Evolutionary conservation across 2,329 filamentous ascomycete genomes (phyloP), one percentile per base, ranked within the genome.

Genomic region (Neospermospora avenae): DNA sequence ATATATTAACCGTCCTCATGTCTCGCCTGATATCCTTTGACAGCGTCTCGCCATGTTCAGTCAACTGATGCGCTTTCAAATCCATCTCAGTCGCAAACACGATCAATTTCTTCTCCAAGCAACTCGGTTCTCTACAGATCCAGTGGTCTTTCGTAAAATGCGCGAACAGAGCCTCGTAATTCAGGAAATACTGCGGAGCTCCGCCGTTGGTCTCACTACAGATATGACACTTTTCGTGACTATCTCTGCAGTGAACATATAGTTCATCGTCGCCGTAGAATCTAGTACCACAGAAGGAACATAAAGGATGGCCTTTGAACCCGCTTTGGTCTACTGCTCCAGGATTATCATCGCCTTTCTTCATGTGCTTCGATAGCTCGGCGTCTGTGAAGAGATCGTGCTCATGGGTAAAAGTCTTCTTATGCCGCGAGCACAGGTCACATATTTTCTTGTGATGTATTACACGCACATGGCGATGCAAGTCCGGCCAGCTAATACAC

Each of bases 341-440:
- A 3, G 93, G 93, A 65, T 88, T 88, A 73, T 98, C 91, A 70
- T 99, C 95, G 60, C 95, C 95, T 64, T 88, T 86, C 63, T 85
- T 89, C 82, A 98, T 96, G 74, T 99, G 95, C 69, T 85, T 89
- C 67, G 90, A 86, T 53, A 98, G 80, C 67, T 93, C 91, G 64
- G 87, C 84, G 63, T 86, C 83, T 0, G 90, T 88, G 74, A 97
- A 98, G 1, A 99, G 81, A 64, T 96, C 91, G 73, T 99, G 95
- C 75, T 99, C 95, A 76, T 99, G 95, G 1, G 95, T 97, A 69
- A 99, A 99, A 35, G 97, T 92, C 72, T 96, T 97, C 77, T 99
- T 99, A 78, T 97, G 93, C 62, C 92, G 81, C 6, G 93, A 90
- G 75, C 93, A 97, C 11, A 96, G 80, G 74, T 96, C 91, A 75